Evolutionary conservation across 768 basidiomycete species (phyloP), one percentile per base, ranked within the genome.

Genomic region (Rhodotorula taiwanensis): DNA sequence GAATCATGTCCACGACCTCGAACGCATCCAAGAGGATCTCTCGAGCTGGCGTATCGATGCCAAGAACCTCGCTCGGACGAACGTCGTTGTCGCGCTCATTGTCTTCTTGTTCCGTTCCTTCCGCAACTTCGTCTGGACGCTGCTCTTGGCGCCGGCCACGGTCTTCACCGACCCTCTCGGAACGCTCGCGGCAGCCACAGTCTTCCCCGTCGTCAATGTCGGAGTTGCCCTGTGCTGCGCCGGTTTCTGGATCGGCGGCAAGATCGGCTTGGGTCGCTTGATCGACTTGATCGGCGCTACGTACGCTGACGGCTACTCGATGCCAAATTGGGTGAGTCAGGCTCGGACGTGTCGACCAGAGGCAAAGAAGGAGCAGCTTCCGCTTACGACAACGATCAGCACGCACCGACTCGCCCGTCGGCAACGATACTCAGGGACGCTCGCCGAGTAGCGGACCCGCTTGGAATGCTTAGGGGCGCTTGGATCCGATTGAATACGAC

Each of bases 121-220:
- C 20, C 20, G 47, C 45, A 34, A 20, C 18, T 58, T 34, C 30
- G 10, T 48, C 23, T 58, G 44, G 45, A 52, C 58, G 1, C 41
- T 62, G n/a, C 9, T 55, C 45, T 43, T 60, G 31, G 49, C 65
- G 55, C 65, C 65, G 6, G 56, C 59, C 15, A 47, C 65, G 20
- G 43, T 51, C 41, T 28, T 61, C n/a, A 28, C 30, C 47, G 65
- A 66, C 43, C 65, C 65, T 5, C 41, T 62, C 27, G 45, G 43
- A 16, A 66, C 65, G 2, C 1, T 39, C 1, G 52, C 56, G 0
- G 41, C 55, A 3, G 28, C 62, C 30, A 3, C 53, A n/a, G 14
- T 62, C 33, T 58, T 60, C 2, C 20, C 61, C 51, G 41, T 49
- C 39, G 10, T 21, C 27, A 1, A 21, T 23, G 20, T 18, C 30